Conservation (phyloP, 179 eudicot species). For the Dionaea muscipula region DNA sequence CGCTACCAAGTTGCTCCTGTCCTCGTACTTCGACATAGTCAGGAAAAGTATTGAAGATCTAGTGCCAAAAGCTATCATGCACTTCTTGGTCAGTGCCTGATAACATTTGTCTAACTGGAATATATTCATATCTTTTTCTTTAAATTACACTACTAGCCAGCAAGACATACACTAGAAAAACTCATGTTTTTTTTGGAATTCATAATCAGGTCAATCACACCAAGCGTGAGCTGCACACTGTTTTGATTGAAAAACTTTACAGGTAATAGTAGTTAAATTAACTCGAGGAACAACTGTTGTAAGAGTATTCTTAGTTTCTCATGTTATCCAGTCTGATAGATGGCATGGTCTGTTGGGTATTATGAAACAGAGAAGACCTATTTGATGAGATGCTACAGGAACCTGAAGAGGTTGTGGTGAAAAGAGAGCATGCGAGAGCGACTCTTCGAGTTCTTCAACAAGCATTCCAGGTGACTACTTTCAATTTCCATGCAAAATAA, state of each 20-base stretch:
- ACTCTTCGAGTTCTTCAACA: conserved; percentile 70
- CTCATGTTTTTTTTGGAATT: conserved; percentile 1
- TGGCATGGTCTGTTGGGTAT: conserved; percentile 7
- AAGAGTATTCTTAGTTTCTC: background rate
- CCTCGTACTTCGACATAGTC: conserved; percentile 87
- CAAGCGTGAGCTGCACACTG: conserved; percentile 89
- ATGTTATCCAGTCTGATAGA: background rate
- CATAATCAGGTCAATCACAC: conserved; percentile 75
- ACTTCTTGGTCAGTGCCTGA: conserved; percentile 57
- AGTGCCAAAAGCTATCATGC: conserved; percentile 97
- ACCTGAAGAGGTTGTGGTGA: conserved; percentile 72
- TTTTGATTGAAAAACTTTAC: conserved; percentile 78
- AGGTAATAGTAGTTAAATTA: conserved; percentile 29
- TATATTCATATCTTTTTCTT: background rate
- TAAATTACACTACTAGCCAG: too few relatives aligned
- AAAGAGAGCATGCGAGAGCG: conserved; percentile 75
- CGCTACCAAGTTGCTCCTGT: conserved; percentile 65
- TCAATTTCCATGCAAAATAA: background rate
- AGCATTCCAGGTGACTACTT: conserved; percentile 64
- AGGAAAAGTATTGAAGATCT: conserved; percentile 82
- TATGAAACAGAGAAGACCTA: conserved; percentile 55
- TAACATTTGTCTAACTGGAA: background rate
- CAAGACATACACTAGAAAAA: background rate
- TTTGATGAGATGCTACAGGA: conserved; percentile 87
- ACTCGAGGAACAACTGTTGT: background rate